Base-by-base conservation (phyloP, 148 eudicot genomes). In the Vaccinium macrocarpon region DNA sequence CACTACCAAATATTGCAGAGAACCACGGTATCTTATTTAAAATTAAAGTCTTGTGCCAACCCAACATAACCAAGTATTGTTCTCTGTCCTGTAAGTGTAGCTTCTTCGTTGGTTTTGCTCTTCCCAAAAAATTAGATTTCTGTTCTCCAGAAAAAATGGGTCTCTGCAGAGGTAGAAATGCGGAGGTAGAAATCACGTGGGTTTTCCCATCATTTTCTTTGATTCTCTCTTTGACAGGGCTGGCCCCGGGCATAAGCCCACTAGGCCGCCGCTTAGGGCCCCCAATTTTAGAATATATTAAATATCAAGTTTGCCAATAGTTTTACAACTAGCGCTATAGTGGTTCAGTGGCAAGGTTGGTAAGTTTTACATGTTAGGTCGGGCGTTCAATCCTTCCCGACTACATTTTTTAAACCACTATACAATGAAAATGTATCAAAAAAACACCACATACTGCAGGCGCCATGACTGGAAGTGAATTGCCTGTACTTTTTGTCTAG, bases 151-250 rank as follows among this genome's bases (percentile, higher is more conserved):
- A 61, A 9, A 55, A 6, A 19, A 81, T 62, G 83, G 72, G 35
- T 62, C 64, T 48, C 74, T 11, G 18, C 59, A 42, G 82, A 80
- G 72, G 16, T 59, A 64, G 29, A 48, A 18, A 42, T 81, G n/a
- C 59, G 59, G 82, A 80, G 72, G 16, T 59, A 64, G 29, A 48
- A 18, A 42, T 81, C 59, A 2, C 14, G 11, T 4, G 7, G 1
- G 3, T 18, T 27, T 82, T 23, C 73, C 32, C 78, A 18, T 29
- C 46, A 14, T 50, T 82, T 71, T 61, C 35, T 1, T 21, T 27
- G 70, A 18, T 13, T 82, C 2, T 82, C 59, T 32, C 66, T 11
- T 71, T 52, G 84, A n/a, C n/a, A n/a, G n/a, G n/a, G n/a, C n/a
- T n/a, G n/a, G n/a, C n/a, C n/a, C n/a, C n/a, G n/a, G n/a, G n/a